Conservation (phyloP, 176 grass and related monocot species). For the Musa troglodytarum region DNA sequence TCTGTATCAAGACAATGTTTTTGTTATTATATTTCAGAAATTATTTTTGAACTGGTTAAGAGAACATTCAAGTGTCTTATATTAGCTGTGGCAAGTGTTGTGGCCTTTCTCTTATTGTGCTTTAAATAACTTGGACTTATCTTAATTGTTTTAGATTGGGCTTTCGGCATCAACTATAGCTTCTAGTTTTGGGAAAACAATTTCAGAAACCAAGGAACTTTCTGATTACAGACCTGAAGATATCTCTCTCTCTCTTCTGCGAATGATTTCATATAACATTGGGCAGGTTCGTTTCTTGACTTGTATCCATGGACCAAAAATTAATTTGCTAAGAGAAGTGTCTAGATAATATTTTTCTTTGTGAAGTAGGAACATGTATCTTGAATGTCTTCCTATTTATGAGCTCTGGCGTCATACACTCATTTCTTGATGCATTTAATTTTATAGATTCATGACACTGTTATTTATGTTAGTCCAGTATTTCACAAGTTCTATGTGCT, state of each 20-base stretch:
- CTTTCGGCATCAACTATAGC: slow-evolving; percentile 96
- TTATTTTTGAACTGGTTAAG: background rate
- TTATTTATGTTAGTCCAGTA: no score
- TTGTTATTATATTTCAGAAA: background rate
- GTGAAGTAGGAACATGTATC: no score
- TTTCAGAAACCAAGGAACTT: slow-evolving; percentile 90
- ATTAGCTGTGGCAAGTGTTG: background rate
- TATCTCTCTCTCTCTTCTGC: slow-evolving; percentile 92
- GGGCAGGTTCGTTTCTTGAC: slow-evolving; percentile 49
- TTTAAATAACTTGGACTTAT: slow-evolving; percentile 6
- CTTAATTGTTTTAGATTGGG: slow-evolving; percentile 56
- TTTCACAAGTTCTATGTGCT: no score
- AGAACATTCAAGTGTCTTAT: background rate
- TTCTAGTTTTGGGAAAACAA: slow-evolving; percentile 92
- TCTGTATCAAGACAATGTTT: background rate
- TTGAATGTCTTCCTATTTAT: no score
- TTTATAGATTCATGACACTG: no score
- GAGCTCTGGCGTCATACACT: no score
- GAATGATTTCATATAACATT: slow-evolving; percentile 99
- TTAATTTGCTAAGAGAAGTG: background rate
- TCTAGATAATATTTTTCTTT: no score
- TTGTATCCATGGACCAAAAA: background rate
- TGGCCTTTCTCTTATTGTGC: background rate
- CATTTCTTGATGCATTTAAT: no score
- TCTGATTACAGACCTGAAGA: slow-evolving; percentile 92